Evolutionary conservation across 768 basidiomycete genomes (phyloP).

Genomic region (Lentinula lateritia): DNA sequence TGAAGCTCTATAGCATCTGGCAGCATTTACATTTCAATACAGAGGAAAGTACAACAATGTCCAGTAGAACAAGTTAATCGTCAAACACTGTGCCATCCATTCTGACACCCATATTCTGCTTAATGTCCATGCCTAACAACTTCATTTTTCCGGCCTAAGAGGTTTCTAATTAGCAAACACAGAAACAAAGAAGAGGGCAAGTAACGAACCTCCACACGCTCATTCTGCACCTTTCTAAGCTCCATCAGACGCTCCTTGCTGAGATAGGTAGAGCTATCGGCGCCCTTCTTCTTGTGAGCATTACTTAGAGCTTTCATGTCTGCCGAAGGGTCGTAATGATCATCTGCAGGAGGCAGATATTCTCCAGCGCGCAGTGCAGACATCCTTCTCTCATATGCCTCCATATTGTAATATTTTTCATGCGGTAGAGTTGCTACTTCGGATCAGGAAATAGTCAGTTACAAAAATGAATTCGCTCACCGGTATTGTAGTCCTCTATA

Average conservation of each 20-base stretch:
- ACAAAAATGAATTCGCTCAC: conserved; percentile 26
- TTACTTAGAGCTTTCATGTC: conserved; percentile 76
- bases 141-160: conserved; percentile 76
- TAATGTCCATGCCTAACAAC: conserved; percentile 81
- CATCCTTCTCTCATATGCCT: conserved; percentile 82
- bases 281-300: conserved; percentile 61
- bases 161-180: background rate
- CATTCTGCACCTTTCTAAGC: conserved; percentile 77
- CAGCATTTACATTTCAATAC: too few species aligned
- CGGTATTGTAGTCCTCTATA: conserved; percentile 81
- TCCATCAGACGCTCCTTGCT: conserved; percentile 77
- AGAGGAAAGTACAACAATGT: background rate
- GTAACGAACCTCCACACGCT: conserved; percentile 66
- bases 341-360: conserved; percentile 64
- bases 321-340: conserved; percentile 75
- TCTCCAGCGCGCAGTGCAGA: conserved; percentile 78
- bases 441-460: background rate
- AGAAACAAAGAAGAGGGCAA: background rate
- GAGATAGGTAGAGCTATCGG: conserved; percentile 71
- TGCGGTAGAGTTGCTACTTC: conserved; percentile 80
- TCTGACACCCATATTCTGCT: conserved; percentile 77
- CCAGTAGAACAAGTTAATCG: conserved; percentile 17
- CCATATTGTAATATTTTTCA: conserved; percentile 94
- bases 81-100: conserved; percentile 75
- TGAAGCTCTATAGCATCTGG: too few species aligned